These are phyloP conservation scores for Penicillium janthinellum DNA, from an alignment of 2,329 filamentous ascomycete species.

Conservation along the genomic window DNA sequence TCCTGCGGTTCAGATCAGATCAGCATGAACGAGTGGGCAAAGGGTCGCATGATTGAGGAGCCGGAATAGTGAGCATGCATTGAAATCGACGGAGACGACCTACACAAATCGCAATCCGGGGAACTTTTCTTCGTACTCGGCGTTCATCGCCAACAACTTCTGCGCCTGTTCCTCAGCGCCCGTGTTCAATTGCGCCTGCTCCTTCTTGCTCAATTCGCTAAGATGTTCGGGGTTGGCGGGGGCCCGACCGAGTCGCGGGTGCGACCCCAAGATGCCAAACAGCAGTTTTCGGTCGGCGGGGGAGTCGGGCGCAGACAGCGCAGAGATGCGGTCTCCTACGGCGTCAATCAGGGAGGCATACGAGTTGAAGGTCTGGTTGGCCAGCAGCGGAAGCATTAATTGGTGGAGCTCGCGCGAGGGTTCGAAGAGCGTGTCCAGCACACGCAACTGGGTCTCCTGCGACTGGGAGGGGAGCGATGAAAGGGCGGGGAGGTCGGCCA, in stretches of 20 bases:
- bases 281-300: slow-evolving; percentile 60
- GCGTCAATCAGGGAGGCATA: slow-evolving; percentile 71
- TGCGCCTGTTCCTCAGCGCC: slow-evolving; percentile 49
- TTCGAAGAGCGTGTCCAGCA: slow-evolving; percentile 83
- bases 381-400: slow-evolving; percentile 69
- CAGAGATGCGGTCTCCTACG: slow-evolving; percentile 64
- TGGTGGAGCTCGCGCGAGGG: slow-evolving; percentile 73
- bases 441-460: slow-evolving; percentile 52
- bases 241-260: slow-evolving; percentile 76
- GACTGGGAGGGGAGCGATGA: slow-evolving; percentile 58
- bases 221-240: slow-evolving; percentile 56
- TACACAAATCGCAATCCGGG: slow-evolving; percentile 79
- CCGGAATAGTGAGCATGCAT: background rate
- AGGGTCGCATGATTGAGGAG: background rate
- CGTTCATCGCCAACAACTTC: slow-evolving; percentile 67
- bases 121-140: slow-evolving; percentile 76
- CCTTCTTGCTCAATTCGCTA: slow-evolving; percentile 74
- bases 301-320: slow-evolving; percentile 56
- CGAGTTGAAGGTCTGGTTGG: slow-evolving; percentile 60
- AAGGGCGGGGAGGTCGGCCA: slow-evolving; percentile 58
- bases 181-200: slow-evolving; percentile 74
- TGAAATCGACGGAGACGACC: background rate
- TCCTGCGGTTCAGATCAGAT: slow-evolving; percentile 45
- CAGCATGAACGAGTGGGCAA: background rate
- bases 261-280: slow-evolving; percentile 73